A percentile compares a stretch with the other conserved stretches of the same genome.
Conservation (phyloP, 2,329 filamentous ascomycete species). For the Aspergillus melleus region DNA sequence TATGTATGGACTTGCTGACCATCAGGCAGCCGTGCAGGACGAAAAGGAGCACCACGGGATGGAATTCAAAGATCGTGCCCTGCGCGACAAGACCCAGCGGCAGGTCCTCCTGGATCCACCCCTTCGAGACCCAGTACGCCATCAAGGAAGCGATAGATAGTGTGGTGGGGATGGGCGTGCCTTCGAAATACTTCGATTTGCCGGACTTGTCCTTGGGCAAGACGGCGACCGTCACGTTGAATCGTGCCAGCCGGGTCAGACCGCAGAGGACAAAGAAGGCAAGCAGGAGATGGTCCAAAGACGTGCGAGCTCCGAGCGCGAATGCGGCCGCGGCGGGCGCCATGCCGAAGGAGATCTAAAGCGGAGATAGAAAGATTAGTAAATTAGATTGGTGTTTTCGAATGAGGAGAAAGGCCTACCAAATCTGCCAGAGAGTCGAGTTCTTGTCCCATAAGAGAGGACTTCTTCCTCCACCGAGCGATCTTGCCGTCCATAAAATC, state of each 20-base stretch:
- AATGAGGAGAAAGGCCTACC: slow-evolving; percentile 54
- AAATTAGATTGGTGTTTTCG: background rate
- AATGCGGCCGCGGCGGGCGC: slow-evolving; percentile 86
- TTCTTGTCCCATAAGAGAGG: slow-evolving; percentile 96
- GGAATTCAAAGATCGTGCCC: slow-evolving; percentile 74
- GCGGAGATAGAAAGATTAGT: background rate
- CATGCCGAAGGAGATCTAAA: slow-evolving; percentile 90
- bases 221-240: slow-evolving; percentile 90
- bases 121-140: slow-evolving; percentile 82
- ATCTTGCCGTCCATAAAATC: slow-evolving; percentile 98
- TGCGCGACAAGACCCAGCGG: slow-evolving; percentile 70
- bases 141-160: slow-evolving; percentile 78
- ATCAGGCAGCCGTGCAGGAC: slow-evolving; percentile 88
- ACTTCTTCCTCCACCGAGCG: slow-evolving; percentile 94
- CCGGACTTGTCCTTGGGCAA: slow-evolving; percentile 89
- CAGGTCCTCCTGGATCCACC: slow-evolving; percentile 76
- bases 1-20: slow-evolving; percentile 92
- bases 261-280: slow-evolving; percentile 93
- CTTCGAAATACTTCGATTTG: slow-evolving; percentile 95
- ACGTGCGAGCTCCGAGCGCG: slow-evolving; percentile 81
- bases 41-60: slow-evolving; percentile 79
- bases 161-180: slow-evolving; percentile 91
- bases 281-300: slow-evolving; percentile 75
- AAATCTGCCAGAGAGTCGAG: slow-evolving; percentile 93
- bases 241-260: slow-evolving; percentile 87